Evolutionary conservation across 441 rosid genomes (phyloP).

Genomic region (Adansonia madagascariensis): DNA sequence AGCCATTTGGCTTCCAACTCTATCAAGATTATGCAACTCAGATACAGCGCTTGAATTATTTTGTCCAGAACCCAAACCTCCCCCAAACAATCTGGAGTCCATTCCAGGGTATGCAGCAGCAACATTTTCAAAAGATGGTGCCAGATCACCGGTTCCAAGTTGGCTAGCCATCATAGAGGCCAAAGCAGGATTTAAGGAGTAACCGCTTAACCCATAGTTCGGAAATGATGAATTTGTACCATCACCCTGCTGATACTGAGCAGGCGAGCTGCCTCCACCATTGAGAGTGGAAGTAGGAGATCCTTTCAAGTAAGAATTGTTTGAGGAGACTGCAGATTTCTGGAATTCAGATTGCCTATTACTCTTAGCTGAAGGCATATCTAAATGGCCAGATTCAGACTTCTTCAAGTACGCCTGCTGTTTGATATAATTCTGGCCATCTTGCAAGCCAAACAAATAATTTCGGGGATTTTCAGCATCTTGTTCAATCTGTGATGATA

Average conservation of each 20-base stretch:
- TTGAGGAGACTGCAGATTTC: slow-evolving; percentile 40
- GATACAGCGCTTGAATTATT: slow-evolving; percentile 40
- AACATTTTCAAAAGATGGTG: slow-evolving; percentile 68
- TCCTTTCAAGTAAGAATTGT: slow-evolving; percentile 60
- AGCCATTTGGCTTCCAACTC: slow-evolving; percentile 51
- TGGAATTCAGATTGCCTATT: slow-evolving; percentile 55
- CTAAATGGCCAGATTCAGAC: slow-evolving; percentile 55
- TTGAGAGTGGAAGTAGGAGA: slow-evolving; percentile 60
- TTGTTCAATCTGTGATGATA: slow-evolving; percentile 44
- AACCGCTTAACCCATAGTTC: slow-evolving; percentile 57
- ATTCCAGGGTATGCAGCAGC: slow-evolving; percentile 50
- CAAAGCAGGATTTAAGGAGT: slow-evolving; percentile 59
- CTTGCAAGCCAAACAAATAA: slow-evolving; percentile 61
- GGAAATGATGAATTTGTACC: slow-evolving; percentile 45
- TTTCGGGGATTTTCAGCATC: slow-evolving; percentile 57
- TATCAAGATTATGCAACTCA: slow-evolving; percentile 51
- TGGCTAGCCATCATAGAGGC: slow-evolving; percentile 74
- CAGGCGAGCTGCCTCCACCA: slow-evolving; percentile 53
- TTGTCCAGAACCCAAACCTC: slow-evolving; percentile 56
- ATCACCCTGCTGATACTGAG: slow-evolving; percentile 66
- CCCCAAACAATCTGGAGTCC: slow-evolving; percentile 64
- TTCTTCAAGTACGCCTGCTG: slow-evolving; percentile 54
- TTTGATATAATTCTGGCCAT: slow-evolving; percentile 50
- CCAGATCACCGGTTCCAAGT: slow-evolving; percentile 57
- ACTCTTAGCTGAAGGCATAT: slow-evolving; percentile 44